phyloP scores from a whole-genome alignment of 1,139 yeast genomes.

The Candida tetrigidarum region DNA sequence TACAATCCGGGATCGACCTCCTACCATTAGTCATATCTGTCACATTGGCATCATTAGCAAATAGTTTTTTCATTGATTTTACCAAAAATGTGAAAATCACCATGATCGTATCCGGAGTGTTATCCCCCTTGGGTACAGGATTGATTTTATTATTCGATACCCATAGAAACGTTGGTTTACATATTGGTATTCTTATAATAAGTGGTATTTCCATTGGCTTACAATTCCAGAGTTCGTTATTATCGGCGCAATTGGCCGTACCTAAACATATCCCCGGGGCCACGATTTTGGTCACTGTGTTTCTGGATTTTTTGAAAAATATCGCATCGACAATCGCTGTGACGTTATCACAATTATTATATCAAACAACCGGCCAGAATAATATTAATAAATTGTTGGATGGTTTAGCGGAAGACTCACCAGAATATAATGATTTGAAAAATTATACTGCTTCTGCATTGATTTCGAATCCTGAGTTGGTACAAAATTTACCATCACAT shows the following conservation, averaged over 20 bases:
- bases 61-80: constrained; percentile 51
- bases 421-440: constrained; percentile 21
- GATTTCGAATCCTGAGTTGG: constrained; percentile 33
- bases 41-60: constrained; percentile 47
- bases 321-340: constrained; percentile 55
- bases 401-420: constrained; percentile 19
- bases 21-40: constrained; percentile 59
- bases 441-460: constrained; percentile 24
- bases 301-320: constrained; percentile 50
- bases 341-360: constrained; percentile 51
- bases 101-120: constrained; percentile 44
- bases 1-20: constrained; percentile 61
- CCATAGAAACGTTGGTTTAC: constrained; percentile 35
- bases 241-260: constrained; percentile 58
- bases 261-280: constrained; percentile 55
- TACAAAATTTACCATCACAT: constrained; percentile 28
- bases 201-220: constrained; percentile 61
- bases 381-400: constrained; percentile 24
- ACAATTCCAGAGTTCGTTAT: constrained; percentile 53
- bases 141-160: constrained; percentile 44
- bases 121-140: constrained; percentile 59
- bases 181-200: constrained; percentile 57
- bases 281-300: constrained; percentile 52
- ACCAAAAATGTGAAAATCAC: constrained; percentile 54
- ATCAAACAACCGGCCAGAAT: constrained; percentile 30